These are phyloP conservation scores for Jatropha multifida DNA, from an alignment of 441 rosid species.

Conservation along the genomic window DNA sequence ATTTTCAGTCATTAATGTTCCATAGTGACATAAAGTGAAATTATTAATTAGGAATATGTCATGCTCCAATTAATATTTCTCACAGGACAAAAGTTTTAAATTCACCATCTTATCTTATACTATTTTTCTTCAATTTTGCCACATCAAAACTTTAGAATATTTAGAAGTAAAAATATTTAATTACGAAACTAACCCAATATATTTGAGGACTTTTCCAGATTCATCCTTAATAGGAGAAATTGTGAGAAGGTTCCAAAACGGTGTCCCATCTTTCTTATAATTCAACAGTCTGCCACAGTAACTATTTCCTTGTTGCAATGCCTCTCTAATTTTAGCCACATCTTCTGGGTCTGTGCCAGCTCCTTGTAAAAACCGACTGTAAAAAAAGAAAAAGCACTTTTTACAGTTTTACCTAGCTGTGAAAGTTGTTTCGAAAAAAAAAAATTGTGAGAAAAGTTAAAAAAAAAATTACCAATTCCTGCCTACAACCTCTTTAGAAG, in stretches of 20 bases:
- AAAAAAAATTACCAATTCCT: conserved; percentile 65
- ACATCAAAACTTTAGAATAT: too few relatives aligned
- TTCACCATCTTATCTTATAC: too few relatives aligned
- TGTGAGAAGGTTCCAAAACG: conserved; percentile 97
- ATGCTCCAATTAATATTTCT: too few relatives aligned
- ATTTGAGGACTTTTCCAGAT: conserved; percentile 73
- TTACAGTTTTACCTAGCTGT: conserved; percentile 16
- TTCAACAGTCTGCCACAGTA: conserved; percentile 90
- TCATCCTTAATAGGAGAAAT: conserved; percentile 93
- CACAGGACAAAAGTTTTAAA: too few relatives aligned
- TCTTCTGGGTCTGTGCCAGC: conserved; percentile 85
- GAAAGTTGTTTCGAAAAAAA: not conserved
- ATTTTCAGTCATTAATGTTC: not conserved
- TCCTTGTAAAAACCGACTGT: conserved; percentile 91
- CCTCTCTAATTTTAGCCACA: conserved; percentile 71
- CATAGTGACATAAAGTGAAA: not conserved
- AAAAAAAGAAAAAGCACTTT: conserved; percentile 1
- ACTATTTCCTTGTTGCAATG: conserved; percentile 53
- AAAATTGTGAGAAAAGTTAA: not conserved
- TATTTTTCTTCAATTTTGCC: too few relatives aligned
- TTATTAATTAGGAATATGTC: too few relatives aligned
- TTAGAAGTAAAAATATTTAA: not conserved
- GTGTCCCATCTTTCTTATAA: conserved; percentile 91
- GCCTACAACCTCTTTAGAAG: conserved; percentile 89
- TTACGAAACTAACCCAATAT: conserved; percentile 71